A percentile compares a stretch with the other conserved stretches of the same genome.
Conservation (phyloP, 306 rosid species). For the Ziziphus jujuba region DNA sequence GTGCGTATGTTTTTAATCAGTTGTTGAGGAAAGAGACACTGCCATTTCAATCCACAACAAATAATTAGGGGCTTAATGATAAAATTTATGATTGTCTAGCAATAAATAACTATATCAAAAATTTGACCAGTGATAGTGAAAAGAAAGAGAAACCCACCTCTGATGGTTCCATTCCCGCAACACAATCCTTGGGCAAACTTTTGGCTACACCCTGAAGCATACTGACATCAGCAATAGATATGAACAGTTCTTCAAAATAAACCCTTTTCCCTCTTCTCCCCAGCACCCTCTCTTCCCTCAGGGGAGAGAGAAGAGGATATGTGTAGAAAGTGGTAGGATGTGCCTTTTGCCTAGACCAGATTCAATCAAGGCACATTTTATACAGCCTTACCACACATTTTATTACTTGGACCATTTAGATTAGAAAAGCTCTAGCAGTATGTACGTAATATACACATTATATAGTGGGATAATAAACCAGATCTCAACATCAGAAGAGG, state of each 20-base stretch:
- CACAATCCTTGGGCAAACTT: constrained; percentile 76
- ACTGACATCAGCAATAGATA: constrained; percentile 14
- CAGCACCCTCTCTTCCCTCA: neutral
- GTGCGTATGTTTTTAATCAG: constrained; percentile 56
- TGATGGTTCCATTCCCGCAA: constrained; percentile 55
- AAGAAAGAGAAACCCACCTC: constrained; percentile 52
- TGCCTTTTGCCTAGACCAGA: neutral
- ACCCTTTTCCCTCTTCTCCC: neutral
- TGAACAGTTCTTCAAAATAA: neutral
- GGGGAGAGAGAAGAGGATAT: neutral
- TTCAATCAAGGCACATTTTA: neutral
- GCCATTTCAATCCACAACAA: constrained; percentile 31
- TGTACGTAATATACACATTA: neutral
- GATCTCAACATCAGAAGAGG: neutral
- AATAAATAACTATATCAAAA: constrained; percentile 19
- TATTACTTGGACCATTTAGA: neutral
- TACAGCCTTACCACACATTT: neutral
- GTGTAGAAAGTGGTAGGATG: neutral
- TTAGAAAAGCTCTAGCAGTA: neutral
- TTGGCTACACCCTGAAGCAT: constrained; percentile 60
- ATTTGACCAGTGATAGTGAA: constrained; percentile 11
- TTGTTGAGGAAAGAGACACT: constrained; percentile 88
- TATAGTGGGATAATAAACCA: neutral
- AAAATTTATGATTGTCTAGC: constrained; percentile 12
- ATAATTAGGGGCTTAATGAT: neutral